Evolutionary conservation across 768 basidiomycete genomes (phyloP).

Genomic region (Tulasnella sp.): DNA sequence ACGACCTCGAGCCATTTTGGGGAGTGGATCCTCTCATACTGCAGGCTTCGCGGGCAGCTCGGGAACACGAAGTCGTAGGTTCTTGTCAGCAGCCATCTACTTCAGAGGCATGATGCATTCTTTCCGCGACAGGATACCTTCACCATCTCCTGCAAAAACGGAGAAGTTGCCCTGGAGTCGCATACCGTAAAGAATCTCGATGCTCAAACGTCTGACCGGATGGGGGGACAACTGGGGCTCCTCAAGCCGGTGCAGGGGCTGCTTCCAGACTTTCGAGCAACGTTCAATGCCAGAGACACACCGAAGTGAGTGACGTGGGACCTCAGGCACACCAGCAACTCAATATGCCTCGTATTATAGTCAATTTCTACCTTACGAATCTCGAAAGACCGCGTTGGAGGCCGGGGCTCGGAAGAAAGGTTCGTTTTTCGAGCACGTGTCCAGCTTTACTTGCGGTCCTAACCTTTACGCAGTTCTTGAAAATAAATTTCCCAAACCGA

Average conservation of each 20-base stretch:
- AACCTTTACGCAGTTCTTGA: neutral
- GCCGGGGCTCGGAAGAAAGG: constrained; percentile 38
- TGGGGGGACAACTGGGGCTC: constrained; percentile 35
- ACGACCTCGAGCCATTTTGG: constrained; percentile 45
- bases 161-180: neutral
- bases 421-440: constrained; percentile 33
- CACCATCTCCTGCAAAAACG: constrained; percentile 33
- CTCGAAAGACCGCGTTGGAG: constrained; percentile 36
- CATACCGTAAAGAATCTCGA: constrained; percentile 30
- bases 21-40: constrained; percentile 37
- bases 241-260: constrained; percentile 41
- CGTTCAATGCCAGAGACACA: constrained; percentile 37
- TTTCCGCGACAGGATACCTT: constrained; percentile 33
- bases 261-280: constrained; percentile 47
- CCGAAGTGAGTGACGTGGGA: constrained; percentile 28
- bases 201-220: constrained; percentile 26
- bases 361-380: constrained; percentile 39
- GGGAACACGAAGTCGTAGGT: constrained; percentile 4
- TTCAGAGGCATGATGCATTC: neutral
- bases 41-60: neutral
- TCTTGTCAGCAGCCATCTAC: neutral
- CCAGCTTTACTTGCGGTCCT: no score
- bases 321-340: neutral
- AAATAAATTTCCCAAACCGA: constrained; percentile 35
- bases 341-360: constrained; percentile 32